Conservation (phyloP, 768 basidiomycete species). For the Candolleomyces efflorescens region DNA sequence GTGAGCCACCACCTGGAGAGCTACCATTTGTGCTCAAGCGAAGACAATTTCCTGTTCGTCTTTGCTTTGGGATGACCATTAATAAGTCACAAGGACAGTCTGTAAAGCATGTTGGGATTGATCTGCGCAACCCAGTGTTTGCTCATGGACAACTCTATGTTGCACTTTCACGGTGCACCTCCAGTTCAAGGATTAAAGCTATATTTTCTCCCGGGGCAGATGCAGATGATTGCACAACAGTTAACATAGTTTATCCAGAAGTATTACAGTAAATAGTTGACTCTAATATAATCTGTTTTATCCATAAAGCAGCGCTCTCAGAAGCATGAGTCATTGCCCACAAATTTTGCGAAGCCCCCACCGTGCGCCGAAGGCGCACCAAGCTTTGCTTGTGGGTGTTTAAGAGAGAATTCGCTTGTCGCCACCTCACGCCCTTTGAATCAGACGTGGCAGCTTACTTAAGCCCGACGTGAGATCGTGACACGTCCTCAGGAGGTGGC, state of each 20-base stretch:
- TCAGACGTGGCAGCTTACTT: too few relatives aligned
- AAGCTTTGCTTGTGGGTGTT: too few relatives aligned
- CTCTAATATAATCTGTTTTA: not conserved
- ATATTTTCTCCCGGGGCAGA: slow-evolving; percentile 20
- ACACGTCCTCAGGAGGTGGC: too few relatives aligned
- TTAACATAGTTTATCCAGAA: slow-evolving; percentile 28
- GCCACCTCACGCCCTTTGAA: too few relatives aligned
- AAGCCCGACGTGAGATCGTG: too few relatives aligned
- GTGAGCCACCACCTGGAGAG: slow-evolving; percentile 14
- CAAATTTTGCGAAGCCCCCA: too few relatives aligned
- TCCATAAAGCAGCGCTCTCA: not conserved
- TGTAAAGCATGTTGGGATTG: slow-evolving; percentile 27
- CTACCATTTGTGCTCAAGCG: slow-evolving; percentile 24
- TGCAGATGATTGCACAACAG: slow-evolving; percentile 7
- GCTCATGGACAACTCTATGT: slow-evolving; percentile 38
- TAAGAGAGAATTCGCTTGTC: too few relatives aligned
- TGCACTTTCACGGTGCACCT: slow-evolving; percentile 28
- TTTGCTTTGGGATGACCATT: slow-evolving; percentile 36
- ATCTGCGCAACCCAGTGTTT: slow-evolving; percentile 28
- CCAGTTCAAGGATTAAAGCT: slow-evolving; percentile 18
- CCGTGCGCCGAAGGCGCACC: too few relatives aligned
- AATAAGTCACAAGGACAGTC: slow-evolving; percentile 39
- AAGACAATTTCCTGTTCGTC: slow-evolving; percentile 32
- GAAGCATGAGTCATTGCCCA: not conserved
- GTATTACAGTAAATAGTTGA: slow-evolving; percentile 12